phyloP scores from a whole-genome alignment of 192 early-diverging fungal genomes.

The Linnemannia zychae region DNA sequence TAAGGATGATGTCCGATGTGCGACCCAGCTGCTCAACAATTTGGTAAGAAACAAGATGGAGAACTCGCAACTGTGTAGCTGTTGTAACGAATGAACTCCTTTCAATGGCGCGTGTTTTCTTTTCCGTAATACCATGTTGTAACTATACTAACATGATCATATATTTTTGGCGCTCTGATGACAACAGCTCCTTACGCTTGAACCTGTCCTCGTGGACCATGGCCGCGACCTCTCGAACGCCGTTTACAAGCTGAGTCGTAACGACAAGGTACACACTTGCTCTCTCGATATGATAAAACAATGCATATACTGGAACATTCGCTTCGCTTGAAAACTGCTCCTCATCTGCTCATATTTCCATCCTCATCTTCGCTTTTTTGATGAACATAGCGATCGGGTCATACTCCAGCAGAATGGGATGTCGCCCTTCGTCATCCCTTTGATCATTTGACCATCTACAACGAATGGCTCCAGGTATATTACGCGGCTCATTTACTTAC shows the following conservation, averaged over 20 bases:
- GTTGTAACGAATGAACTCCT: neutral
- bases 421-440: conserved; percentile 48
- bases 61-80: neutral
- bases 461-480: conserved; percentile 56
- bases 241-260: conserved; percentile 44
- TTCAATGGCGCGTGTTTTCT: neutral
- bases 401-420: conserved; percentile 45
- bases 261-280: conserved; percentile 42
- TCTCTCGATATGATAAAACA: neutral
- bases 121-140: neutral
- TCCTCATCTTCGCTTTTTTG: neutral
- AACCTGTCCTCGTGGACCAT: conserved; percentile 46
- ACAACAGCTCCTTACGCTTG: conserved; percentile 27
- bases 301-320: neutral
- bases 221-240: conserved; percentile 37
- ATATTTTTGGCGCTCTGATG: neutral
- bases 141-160: neutral
- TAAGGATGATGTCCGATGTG: conserved; percentile 18
- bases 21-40: conserved; percentile 14
- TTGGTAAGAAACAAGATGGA: conserved; percentile 22
- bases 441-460: conserved; percentile 47
- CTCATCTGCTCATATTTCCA: neutral
- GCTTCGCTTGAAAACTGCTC: neutral
- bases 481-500: neutral
- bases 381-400: conserved; percentile 22